Evolutionary conservation across 1,284 basidiomycete species (phyloP).

Genomic region (Porodaedalea pini): DNA sequence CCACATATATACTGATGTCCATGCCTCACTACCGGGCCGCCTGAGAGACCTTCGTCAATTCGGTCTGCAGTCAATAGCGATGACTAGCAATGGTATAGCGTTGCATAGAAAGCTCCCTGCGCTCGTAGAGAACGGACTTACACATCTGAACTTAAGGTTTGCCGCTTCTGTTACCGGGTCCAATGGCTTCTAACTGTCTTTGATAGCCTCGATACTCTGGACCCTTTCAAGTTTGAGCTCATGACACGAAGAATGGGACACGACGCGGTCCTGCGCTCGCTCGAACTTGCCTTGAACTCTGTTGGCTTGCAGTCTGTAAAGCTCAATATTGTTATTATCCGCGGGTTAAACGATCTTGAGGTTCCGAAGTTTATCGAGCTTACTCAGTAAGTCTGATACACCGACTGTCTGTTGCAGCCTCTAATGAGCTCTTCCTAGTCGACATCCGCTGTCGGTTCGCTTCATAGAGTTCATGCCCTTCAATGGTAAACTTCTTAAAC

Average conservation of each 20-base stretch:
- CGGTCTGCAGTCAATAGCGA: slow-evolving; percentile 75
- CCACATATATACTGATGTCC: slow-evolving; percentile 16
- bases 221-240: slow-evolving; percentile 84
- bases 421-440: slow-evolving; percentile 18
- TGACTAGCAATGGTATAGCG: slow-evolving; percentile 83
- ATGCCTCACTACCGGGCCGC: slow-evolving; percentile 37
- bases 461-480: slow-evolving; percentile 97
- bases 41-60: slow-evolving; percentile 52
- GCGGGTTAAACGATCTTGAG: slow-evolving; percentile 78
- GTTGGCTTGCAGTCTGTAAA: slow-evolving; percentile 60
- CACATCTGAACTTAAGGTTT: slow-evolving; percentile 80
- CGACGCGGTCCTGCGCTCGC: slow-evolving; percentile 65
- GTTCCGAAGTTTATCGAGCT: slow-evolving; percentile 75
- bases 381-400: slow-evolving; percentile 41
- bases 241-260: slow-evolving; percentile 79
- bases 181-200: slow-evolving; percentile 42
- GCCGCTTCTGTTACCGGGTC: slow-evolving; percentile 9
- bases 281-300: slow-evolving; percentile 59
- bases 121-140: slow-evolving; percentile 69
- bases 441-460: slow-evolving; percentile 64
- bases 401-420: neutral
- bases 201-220: slow-evolving; percentile 84
- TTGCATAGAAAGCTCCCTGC: slow-evolving; percentile 69
- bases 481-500: slow-evolving; percentile 48
- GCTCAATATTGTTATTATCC: slow-evolving; percentile 80